Percentiles rank a stretch among this genome's conserved stretches.
phyloP scores from a whole-genome alignment of 768 basidiomycete genomes.

The Chalciporus pseudorubinellus region DNA sequence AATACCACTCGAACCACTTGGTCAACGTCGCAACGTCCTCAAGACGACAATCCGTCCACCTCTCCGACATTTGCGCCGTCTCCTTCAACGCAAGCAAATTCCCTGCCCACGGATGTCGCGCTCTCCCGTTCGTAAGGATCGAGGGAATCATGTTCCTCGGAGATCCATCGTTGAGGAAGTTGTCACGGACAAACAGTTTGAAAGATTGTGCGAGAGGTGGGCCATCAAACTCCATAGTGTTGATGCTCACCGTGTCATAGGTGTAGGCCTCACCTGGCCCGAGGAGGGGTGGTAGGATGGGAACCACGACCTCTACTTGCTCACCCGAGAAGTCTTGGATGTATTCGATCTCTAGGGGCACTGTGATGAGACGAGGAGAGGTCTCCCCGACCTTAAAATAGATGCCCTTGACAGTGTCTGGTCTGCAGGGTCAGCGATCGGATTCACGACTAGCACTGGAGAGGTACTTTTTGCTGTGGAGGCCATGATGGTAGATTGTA shows the following conservation, averaged over 20 bases:
- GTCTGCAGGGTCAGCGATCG: too few species aligned
- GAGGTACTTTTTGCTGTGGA: too few species aligned
- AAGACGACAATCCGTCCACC: not conserved
- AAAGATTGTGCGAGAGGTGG: not conserved
- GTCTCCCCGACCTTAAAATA: not conserved
- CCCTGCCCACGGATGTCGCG: constrained; percentile 4
- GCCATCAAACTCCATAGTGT: not conserved
- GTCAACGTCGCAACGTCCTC: not conserved
- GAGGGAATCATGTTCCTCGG: constrained; percentile 6
- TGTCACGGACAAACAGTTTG: constrained; percentile 11
- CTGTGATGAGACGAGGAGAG: constrained; percentile 16
- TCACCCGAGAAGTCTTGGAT: not conserved
- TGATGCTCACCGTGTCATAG: not conserved
- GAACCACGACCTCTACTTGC: not conserved
- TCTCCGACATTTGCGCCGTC: not conserved
- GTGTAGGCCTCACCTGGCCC: not conserved
- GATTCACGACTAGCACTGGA: too few species aligned
- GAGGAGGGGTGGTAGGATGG: not conserved
- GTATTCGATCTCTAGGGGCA: not conserved
- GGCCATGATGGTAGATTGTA: too few species aligned
- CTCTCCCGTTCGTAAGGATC: not conserved
- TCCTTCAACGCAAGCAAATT: not conserved
- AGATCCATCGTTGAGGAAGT: constrained; percentile 14
- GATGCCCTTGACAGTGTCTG: not conserved
- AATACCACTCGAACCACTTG: constrained; percentile 5